phyloP scores from a whole-genome alignment of 495 filamentous ascomycete genomes.

The Coniosporium apollinis region DNA sequence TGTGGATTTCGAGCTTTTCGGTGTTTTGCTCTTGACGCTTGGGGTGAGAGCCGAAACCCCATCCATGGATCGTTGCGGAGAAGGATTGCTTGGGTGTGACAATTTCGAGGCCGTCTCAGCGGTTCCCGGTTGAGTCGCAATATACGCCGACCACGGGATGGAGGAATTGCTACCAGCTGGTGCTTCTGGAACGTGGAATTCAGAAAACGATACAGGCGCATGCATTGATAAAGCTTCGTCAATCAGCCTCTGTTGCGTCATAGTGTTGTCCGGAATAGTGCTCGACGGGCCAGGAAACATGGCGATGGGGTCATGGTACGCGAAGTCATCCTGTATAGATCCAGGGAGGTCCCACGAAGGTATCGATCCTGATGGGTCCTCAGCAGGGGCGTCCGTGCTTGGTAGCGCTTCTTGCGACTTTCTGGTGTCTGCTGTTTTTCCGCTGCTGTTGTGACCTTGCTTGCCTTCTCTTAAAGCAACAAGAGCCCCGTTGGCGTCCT shows the following conservation, averaged over 20 bases:
- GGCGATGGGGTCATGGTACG: conserved; percentile 9
- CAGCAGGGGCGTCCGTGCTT: background rate
- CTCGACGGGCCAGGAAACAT: conserved; percentile 15
- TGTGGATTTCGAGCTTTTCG: background rate
- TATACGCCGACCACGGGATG: conserved; percentile 13
- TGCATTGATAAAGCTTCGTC: conserved; percentile 8
- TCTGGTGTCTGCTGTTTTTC: background rate
- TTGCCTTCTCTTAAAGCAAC: background rate
- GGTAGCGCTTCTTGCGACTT: background rate
- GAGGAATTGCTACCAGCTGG: conserved; percentile 9
- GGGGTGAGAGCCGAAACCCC: background rate
- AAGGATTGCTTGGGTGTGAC: background rate
- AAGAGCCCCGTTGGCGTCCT: background rate
- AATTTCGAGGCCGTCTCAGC: background rate
- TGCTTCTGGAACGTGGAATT: background rate
- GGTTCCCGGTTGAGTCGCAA: conserved; percentile 8
- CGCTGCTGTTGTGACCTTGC: background rate
- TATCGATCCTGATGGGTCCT: conserved; percentile 2
- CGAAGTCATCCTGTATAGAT: conserved; percentile 7
- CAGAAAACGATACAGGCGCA: background rate
- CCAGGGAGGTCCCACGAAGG: conserved; percentile 7
- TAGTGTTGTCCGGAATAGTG: conserved; percentile 13
- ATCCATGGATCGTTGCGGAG: background rate
- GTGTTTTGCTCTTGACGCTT: background rate
- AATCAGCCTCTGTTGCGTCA: conserved; percentile 13